These are phyloP conservation scores for Erodium maritimum DNA, from an alignment of 345 rosid genomes.

Conservation along the genomic window DNA sequence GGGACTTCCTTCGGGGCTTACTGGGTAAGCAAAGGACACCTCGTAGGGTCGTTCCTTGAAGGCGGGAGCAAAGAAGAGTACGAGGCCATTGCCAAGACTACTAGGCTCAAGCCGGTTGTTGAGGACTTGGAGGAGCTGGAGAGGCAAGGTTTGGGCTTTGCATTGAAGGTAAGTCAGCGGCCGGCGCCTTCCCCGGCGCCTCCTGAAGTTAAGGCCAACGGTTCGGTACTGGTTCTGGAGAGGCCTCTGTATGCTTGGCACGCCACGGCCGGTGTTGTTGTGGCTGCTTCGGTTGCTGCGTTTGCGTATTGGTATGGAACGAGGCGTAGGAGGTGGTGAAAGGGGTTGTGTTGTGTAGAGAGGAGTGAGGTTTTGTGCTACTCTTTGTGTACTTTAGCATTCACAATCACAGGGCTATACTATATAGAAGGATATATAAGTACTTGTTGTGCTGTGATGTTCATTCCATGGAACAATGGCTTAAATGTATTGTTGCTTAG, in stretches of 20 bases:
- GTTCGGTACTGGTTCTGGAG: conserved; percentile 32
- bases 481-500: not conserved
- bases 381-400: conserved; percentile 19
- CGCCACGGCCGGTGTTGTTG: conserved; percentile 55
- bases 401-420: conserved; percentile 13
- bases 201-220: conserved; percentile 5
- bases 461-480: not conserved
- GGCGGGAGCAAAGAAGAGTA: conserved; percentile 91
- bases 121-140: conserved; percentile 48
- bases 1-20: conserved; percentile 73
- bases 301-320: conserved; percentile 88
- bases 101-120: conserved; percentile 46
- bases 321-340: conserved; percentile 78
- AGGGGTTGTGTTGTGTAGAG: conserved; percentile 9
- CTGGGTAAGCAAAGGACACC: conserved; percentile 73
- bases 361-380: not conserved
- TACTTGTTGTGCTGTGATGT: not conserved
- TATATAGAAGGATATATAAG: too few species aligned
- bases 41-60: conserved; percentile 86
- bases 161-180: conserved; percentile 36
- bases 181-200: conserved; percentile 18
- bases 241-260: conserved; percentile 48
- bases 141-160: conserved; percentile 53
- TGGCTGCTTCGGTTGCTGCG: conserved; percentile 76
- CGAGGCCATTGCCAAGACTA: conserved; percentile 67